These are phyloP conservation scores for Aureobasidium sp. DNA, from an alignment of 2,329 filamentous ascomycete species.

Conservation along the genomic window DNA sequence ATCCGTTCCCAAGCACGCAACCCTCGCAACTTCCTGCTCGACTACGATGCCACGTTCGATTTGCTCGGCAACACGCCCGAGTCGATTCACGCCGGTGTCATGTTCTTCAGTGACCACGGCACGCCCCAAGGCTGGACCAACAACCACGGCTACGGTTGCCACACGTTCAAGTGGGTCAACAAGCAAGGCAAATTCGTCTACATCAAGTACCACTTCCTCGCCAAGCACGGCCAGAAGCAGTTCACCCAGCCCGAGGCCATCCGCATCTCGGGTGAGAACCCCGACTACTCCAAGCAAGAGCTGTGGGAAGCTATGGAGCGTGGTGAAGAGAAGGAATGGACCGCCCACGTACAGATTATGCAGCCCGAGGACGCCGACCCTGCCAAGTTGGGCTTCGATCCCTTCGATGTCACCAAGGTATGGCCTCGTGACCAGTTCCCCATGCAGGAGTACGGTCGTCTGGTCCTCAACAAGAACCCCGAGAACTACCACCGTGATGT, in stretches of 20 bases:
- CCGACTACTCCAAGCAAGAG: constrained; percentile 42
- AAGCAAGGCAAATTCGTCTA: constrained; percentile 41
- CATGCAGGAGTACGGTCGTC: constrained; percentile 40
- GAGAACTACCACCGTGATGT: constrained; percentile 45
- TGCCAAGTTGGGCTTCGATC: constrained; percentile 43
- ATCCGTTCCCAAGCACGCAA: constrained; percentile 40
- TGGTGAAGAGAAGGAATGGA: constrained; percentile 36
- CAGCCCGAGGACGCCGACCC: constrained; percentile 38
- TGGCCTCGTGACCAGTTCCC: constrained; percentile 43
- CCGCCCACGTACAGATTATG: constrained; percentile 39
- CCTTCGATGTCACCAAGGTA: constrained; percentile 46
- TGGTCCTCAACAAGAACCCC: constrained; percentile 46
- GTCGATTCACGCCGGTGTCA: constrained; percentile 40
- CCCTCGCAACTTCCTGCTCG: constrained; percentile 41
- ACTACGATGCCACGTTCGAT: constrained; percentile 42
- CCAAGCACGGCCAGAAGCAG: constrained; percentile 40
- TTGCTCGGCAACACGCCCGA: constrained; percentile 42
- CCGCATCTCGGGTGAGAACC: constrained; percentile 39
- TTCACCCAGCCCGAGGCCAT: constrained; percentile 39
- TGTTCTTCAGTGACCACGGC: constrained; percentile 44
- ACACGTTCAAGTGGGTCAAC: constrained; percentile 42
- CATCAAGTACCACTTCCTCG: constrained; percentile 43
- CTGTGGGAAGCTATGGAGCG: constrained; percentile 37
- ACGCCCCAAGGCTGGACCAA: constrained; percentile 39
- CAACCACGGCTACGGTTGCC: constrained; percentile 37